Base-by-base conservation (phyloP, 257 asterid species). In the Coffea canephora region DNA sequence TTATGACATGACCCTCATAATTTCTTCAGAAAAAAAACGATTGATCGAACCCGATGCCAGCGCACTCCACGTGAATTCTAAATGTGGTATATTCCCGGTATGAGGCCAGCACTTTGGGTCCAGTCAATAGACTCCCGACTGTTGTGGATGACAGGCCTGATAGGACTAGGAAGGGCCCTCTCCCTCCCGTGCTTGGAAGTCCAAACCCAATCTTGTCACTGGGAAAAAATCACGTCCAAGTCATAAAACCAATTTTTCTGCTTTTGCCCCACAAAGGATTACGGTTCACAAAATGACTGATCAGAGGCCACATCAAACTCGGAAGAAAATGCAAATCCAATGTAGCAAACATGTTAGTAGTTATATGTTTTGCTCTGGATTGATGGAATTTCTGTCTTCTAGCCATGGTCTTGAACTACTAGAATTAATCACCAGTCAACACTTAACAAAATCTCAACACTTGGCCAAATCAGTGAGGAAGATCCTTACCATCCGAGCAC, bases 101-200 rank as follows among this genome's bases (percentile, higher is more conserved):
- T 7, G 25, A 50, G 48, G 46, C 77, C 41, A 2, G 50, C 49
- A 21, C 14, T 18, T 62, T 43, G 77, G 50, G 68, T 16, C 70
- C 59, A 36, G 72, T 68, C 49, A 34, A 68, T 25, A 16, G 49
- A 68, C 18, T 65, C 14, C 34, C 7, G 31, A 62, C 6, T 10
- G 41, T 65, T 0, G 27, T 65, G 69, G 45, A 27, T 75, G 41
- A 55, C 59, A 55, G 78, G 69, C 78, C 36, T 39, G n/a, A 75
- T 75, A 50, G n/a, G 59, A 57, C 69, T 64, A 21, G 16, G 23
- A 34, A 12, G 27, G 78, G 70, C 57, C 78, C 78, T 21, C 68
- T 64, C 25, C 5, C 0, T 49, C 50, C 48, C 49, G 45, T 25
- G 27, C 36, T 49, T 64, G 9, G 2, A 73, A 15, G 27, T 50